Base-by-base conservation (phyloP, 2,329 filamentous ascomycete species). In the Rhynchosporium secalis region DNA sequence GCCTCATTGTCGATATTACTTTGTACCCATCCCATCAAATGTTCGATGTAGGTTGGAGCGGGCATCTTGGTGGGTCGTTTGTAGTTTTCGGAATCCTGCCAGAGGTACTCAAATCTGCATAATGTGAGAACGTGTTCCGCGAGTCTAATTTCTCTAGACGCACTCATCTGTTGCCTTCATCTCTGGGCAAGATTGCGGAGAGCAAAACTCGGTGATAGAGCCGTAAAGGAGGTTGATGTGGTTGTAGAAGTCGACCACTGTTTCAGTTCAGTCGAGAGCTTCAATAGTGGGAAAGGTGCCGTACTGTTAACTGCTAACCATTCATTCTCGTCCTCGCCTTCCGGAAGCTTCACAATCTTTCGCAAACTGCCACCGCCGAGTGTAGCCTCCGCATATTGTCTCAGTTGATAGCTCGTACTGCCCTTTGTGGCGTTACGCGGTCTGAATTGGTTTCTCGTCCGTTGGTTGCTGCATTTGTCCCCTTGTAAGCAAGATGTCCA, bases 111-210 rank as follows among this genome's bases (percentile, higher is more conserved):
- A 77, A 98, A 99, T 73, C 91, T 94, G 36, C 64, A 1, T 10
- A 36, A 33, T 55, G 52, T 49, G 55, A 60, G 59, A n/a, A 54
- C 29, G 58, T 9, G 4, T 60, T 29, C 62, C 46, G 60, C 57
- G 7, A 13, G 10, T 7, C 40, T 40, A 41, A n/a, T 3, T 12
- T 56, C 13, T 56, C 13, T 12, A 26, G 26, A 68, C 86, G 68
- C 83, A 95, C 89, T 99, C 95, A 79, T 99, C 96, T 9, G 95
- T 99, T n/a, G 95, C 95, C 78, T 99, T 99, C 95, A 99, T 99
- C 79, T 98, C 95, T 0, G 95, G 95, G 76, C 95, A 99, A 68
- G 92, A 92, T 75, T 95, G 90, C 38, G 95, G 94, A 31, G 95
- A 98, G 82, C 95, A 99, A 78, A 99, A 99, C 75, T 99, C 95